Evolutionary conservation across 805 yeast genomes (phyloP).

Genomic region (Ascoidea tarda): DNA sequence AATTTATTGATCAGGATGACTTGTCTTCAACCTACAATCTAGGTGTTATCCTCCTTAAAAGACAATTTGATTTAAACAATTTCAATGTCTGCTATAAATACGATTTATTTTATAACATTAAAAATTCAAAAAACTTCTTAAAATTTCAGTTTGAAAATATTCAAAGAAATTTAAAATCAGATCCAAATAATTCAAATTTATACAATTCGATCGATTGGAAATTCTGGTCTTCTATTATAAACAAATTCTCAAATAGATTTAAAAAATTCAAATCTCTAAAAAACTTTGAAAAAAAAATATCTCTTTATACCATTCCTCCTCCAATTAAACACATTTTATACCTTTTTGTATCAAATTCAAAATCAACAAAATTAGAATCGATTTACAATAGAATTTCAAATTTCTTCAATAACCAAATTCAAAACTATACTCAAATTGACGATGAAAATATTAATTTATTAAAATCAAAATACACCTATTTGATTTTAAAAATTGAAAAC

Average conservation of each 20-base stretch:
- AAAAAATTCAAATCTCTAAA: constrained; percentile 4
- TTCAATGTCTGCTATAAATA: constrained; percentile 9
- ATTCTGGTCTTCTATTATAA: constrained; percentile 8
- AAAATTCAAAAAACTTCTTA: constrained; percentile 4
- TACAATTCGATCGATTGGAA: constrained; percentile 6
- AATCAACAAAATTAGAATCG: constrained; percentile 5
- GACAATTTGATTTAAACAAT: constrained; percentile 9
- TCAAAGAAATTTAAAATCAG: neutral
- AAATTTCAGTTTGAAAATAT: constrained; percentile 3
- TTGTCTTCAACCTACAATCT: neutral
- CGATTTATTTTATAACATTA: constrained; percentile 9
- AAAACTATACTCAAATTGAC: constrained; percentile 5
- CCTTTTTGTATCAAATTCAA: constrained; percentile 7
- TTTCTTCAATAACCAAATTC: constrained; percentile 6
- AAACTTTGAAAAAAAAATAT: constrained; percentile 5
- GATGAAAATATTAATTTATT: constrained; percentile 8
- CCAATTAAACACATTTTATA: constrained; percentile 5
- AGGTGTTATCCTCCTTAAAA: neutral
- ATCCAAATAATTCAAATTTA: neutral
- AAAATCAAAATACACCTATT: constrained; percentile 5
- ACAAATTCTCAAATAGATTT: constrained; percentile 8
- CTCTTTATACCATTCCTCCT: constrained; percentile 3
- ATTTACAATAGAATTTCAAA: constrained; percentile 8
- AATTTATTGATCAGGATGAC: neutral
- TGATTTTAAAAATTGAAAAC: constrained; percentile 7